Evolutionary conservation across 75 land plant species (phyloP).

Genomic region (Pseudotsuga menziesii): DNA sequence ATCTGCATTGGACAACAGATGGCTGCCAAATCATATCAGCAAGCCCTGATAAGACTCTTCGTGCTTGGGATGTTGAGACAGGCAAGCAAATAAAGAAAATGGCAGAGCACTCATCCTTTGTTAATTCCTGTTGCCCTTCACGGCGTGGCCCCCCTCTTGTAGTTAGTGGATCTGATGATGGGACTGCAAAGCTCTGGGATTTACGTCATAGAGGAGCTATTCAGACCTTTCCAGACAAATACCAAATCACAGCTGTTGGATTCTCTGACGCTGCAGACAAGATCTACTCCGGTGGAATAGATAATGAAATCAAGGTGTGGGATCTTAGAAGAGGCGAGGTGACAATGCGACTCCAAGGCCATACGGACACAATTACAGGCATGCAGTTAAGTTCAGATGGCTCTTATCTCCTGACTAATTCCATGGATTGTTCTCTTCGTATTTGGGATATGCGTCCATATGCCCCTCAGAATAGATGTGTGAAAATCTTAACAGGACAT

Average conservation of each 20-base stretch:
- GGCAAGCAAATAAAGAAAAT: conserved; percentile 95
- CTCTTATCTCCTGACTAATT: conserved; percentile 89
- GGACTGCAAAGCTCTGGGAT: conserved; percentile 97
- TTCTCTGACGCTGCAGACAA: conserved; percentile 96
- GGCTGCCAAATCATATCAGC: conserved; percentile 87
- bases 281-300: conserved; percentile 89
- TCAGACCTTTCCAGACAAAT: conserved; percentile 93
- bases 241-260: conserved; percentile 88
- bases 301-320: conserved; percentile 97
- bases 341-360: conserved; percentile 92
- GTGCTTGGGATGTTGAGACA: conserved; percentile 96
- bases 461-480: conserved; percentile 97
- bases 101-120: conserved; percentile 90
- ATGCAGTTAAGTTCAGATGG: conserved; percentile 98
- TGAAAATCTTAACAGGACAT: conserved; percentile 88
- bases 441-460: conserved; percentile 99
- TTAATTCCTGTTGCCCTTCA: conserved; percentile 87
- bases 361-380: conserved; percentile 89
- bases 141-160: conserved; percentile 90
- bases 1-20: conserved; percentile 92
- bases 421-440: conserved; percentile 88
- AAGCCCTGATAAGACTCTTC: conserved; percentile 90
- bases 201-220: conserved; percentile 92
- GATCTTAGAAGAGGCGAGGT: conserved; percentile 86
- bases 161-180: conserved; percentile 98